A percentile compares a stretch with the other conserved stretches of the same genome.
These are phyloP conservation scores for Zizania latifolia DNA, from an alignment of 176 grass and related monocot genomes.

Conservation along the genomic window DNA sequence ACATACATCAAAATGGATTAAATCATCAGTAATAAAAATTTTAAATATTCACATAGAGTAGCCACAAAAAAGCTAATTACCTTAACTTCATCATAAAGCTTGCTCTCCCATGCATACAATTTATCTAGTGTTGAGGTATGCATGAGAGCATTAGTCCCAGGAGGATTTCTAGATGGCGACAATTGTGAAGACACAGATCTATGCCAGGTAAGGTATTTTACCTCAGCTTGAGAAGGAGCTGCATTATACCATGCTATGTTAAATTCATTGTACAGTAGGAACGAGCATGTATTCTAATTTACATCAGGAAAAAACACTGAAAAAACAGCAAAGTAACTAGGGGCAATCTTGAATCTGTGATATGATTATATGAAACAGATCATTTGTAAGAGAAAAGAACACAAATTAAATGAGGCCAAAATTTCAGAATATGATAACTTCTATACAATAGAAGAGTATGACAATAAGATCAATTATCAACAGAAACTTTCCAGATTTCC, in stretches of 20 bases:
- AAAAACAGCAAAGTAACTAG: neutral
- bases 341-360: neutral
- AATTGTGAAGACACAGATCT: conserved; percentile 54
- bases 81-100: conserved; percentile 91
- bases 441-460: neutral
- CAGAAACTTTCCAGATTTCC: neutral
- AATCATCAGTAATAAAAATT: neutral
- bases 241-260: conserved; percentile 25
- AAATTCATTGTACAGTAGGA: conserved; percentile 1
- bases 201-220: conserved; percentile 69
- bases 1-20: neutral
- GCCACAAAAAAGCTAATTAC: conserved; percentile 20
- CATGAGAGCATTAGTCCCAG: conserved; percentile 41
- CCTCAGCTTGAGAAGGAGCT: conserved; percentile 42
- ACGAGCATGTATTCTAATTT: neutral
- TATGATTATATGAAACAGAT: neutral
- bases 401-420: neutral
- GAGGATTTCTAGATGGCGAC: conserved; percentile 41
- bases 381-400: neutral
- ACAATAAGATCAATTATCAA: neutral
- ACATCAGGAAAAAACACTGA: neutral
- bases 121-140: conserved; percentile 63
- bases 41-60: neutral
- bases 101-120: conserved; percentile 68
- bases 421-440: neutral